Evolutionary conservation across 371 early-diverging fungal genomes (phyloP).

Genomic region (Mucor circinelloides): DNA sequence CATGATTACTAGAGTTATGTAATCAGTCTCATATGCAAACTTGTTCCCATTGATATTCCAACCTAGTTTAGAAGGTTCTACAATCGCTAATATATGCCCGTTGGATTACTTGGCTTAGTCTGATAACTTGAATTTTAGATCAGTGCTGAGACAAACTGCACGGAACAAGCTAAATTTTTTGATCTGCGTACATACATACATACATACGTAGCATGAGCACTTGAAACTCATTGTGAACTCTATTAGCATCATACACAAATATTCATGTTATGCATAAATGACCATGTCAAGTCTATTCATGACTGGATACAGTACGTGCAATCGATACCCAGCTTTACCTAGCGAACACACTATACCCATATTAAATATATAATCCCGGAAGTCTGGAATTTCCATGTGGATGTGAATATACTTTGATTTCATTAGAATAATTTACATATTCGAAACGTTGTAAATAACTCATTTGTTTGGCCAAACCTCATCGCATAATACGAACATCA

Average conservation of each 20-base stretch:
- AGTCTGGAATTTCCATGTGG: not conserved
- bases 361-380: not conserved
- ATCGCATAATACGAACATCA: not conserved
- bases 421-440: not conserved
- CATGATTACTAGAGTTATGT: too few relatives aligned
- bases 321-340: not conserved
- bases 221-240: not conserved
- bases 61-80: too few relatives aligned
- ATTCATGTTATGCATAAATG: not conserved
- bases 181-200: not conserved
- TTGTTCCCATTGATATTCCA: too few relatives aligned
- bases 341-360: not conserved
- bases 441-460: not conserved
- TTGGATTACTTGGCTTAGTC: not conserved
- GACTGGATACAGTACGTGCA: not conserved
- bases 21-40: too few relatives aligned
- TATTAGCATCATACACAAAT: not conserved
- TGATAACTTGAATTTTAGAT: not conserved
- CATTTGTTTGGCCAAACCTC: not conserved
- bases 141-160: not conserved
- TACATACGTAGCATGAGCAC: not conserved
- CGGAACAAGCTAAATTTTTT: not conserved
- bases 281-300: not conserved
- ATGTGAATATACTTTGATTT: not conserved
- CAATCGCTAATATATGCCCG: too few relatives aligned